Conservation (phyloP, 2,329 filamentous ascomycete genomes). For the Fusarium longipes region DNA sequence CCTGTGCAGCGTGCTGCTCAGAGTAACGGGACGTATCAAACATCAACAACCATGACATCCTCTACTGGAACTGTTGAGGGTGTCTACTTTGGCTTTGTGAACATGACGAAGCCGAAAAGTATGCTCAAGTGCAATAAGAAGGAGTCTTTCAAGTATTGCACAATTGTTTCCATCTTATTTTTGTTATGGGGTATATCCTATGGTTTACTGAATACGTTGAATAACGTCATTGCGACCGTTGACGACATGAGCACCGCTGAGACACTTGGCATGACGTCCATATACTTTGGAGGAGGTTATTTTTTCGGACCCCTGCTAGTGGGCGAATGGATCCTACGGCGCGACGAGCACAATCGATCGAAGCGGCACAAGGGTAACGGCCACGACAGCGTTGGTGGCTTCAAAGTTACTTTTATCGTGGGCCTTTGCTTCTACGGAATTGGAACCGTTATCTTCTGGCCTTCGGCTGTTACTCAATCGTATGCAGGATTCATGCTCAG, state of each 20-base stretch:
- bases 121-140: conserved; percentile 72
- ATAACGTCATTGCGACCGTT: conserved; percentile 73
- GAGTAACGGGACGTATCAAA: conserved; percentile 19
- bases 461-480: conserved; percentile 77
- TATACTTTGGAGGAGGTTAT: conserved; percentile 78
- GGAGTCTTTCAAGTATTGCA: conserved; percentile 78
- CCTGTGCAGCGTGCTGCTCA: conserved; percentile 22
- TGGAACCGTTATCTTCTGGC: conserved; percentile 89
- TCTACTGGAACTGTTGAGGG: conserved; percentile 53
- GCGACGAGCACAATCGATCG: conserved; percentile 69
- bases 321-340: conserved; percentile 76
- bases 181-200: conserved; percentile 93
- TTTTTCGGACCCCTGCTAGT: conserved; percentile 76
- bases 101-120: conserved; percentile 75
- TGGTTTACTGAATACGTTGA: conserved; percentile 84
- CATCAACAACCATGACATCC: conserved; percentile 51
- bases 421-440: conserved; percentile 80
- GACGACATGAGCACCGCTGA: conserved; percentile 70
- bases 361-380: conserved; percentile 53
- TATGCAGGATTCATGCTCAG: conserved; percentile 82
- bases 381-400: conserved; percentile 68
- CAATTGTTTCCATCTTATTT: conserved; percentile 82
- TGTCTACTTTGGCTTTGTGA: conserved; percentile 81
- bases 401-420: conserved; percentile 82
- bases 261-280: conserved; percentile 73